These are phyloP conservation scores for Austropuccinia psidii DNA, from an alignment of 1,284 basidiomycete genomes.

Conservation along the genomic window DNA sequence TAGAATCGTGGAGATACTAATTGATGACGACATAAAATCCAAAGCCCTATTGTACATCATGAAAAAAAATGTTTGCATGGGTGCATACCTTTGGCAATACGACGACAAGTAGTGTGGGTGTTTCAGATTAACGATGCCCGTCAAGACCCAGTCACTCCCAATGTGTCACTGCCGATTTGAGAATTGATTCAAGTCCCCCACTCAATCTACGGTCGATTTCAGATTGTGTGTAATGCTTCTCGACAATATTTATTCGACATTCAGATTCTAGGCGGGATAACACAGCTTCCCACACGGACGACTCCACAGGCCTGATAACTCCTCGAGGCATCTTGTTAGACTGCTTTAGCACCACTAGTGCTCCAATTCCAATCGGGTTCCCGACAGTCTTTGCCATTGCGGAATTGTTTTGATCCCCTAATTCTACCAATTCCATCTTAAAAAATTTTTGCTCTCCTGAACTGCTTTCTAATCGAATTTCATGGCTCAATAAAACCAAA, in stretches of 20 bases:
- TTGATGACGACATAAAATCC: too few relatives aligned
- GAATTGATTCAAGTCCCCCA: background rate
- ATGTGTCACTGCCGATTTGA: background rate
- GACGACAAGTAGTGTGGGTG: too few relatives aligned
- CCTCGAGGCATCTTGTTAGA: constrained; percentile 49
- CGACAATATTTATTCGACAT: background rate
- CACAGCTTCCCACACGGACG: background rate
- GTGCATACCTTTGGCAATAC: too few relatives aligned
- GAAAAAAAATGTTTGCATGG: too few relatives aligned
- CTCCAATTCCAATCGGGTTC: constrained; percentile 70
- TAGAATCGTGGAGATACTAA: too few relatives aligned
- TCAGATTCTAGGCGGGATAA: background rate
- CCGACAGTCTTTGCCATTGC: constrained; percentile 89
- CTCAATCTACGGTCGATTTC: background rate
- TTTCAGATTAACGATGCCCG: too few relatives aligned
- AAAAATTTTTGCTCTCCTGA: constrained; percentile 65
- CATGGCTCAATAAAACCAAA: constrained; percentile 78
- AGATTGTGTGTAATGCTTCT: background rate
- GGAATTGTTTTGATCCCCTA: constrained; percentile 52
- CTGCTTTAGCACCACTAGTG: constrained; percentile 65
- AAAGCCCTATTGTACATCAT: too few relatives aligned
- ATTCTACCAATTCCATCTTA: constrained; percentile 48
- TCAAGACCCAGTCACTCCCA: too few relatives aligned
- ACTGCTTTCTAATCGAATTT: constrained; percentile 54
- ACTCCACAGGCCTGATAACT: background rate